Conservation (phyloP, 2,329 filamentous ascomycete genomes). For the Onygenales sp. region DNA sequence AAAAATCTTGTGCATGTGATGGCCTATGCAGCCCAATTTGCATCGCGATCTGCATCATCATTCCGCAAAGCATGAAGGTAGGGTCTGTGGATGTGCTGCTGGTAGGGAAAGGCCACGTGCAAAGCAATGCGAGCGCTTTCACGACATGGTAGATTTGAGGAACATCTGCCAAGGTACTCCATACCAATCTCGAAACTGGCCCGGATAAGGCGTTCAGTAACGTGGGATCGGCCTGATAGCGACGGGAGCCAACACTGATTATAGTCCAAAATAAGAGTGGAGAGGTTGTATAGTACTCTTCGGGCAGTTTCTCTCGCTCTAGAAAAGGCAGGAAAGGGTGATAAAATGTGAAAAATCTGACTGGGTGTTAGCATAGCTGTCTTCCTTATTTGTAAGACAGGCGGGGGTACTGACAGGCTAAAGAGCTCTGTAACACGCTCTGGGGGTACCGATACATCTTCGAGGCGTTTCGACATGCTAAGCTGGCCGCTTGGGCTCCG, state of each 20-base stretch:
- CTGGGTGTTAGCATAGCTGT: background rate
- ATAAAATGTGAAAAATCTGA: slow-evolving; percentile 54
- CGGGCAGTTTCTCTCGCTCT: slow-evolving; percentile 43
- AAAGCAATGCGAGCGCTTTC: slow-evolving; percentile 54
- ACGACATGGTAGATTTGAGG: slow-evolving; percentile 57
- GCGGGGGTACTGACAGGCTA: slow-evolving; percentile 27
- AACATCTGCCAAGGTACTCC: slow-evolving; percentile 51
- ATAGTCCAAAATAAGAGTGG: slow-evolving; percentile 63
- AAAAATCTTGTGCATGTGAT: slow-evolving; percentile 51
- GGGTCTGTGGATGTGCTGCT: slow-evolving; percentile 55
- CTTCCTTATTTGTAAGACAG: background rate
- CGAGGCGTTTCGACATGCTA: slow-evolving; percentile 40
- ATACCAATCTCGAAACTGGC: slow-evolving; percentile 49
- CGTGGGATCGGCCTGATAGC: slow-evolving; percentile 45
- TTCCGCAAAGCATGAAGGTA: slow-evolving; percentile 55
- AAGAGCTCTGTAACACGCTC: slow-evolving; percentile 38
- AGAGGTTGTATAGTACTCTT: slow-evolving; percentile 49
- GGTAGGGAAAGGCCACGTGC: slow-evolving; percentile 56
- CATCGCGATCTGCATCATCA: slow-evolving; percentile 61
- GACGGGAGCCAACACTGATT: slow-evolving; percentile 51
- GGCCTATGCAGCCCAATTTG: slow-evolving; percentile 57
- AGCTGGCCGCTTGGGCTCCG: slow-evolving; percentile 41
- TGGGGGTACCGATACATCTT: slow-evolving; percentile 36
- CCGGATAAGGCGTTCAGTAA: slow-evolving; percentile 44
- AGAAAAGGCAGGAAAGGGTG: slow-evolving; percentile 57